These are phyloP conservation scores for Melocanna baccifera DNA, from an alignment of 176 grass and related monocot species.

Conservation along the genomic window DNA sequence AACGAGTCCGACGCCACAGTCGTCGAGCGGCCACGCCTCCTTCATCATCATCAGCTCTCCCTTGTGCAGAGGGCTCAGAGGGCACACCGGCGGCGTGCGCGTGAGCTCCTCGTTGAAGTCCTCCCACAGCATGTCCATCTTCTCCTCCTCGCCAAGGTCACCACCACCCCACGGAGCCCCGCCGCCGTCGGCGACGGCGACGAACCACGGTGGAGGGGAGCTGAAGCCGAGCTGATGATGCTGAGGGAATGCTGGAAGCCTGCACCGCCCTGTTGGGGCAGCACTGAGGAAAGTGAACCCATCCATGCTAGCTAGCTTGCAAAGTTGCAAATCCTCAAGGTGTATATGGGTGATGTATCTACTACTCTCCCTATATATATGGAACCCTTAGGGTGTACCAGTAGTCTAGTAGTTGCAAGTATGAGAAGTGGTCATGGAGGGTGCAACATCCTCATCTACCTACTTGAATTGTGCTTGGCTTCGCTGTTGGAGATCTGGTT, in stretches of 20 bases:
- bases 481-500: conserved; percentile 5
- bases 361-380: background rate
- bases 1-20: background rate
- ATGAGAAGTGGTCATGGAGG: conserved; percentile 38
- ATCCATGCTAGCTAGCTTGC: conserved; percentile 45
- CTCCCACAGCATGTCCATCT: conserved; percentile 99
- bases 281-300: conserved; percentile 71
- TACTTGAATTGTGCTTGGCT: conserved; percentile 24
- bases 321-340: background rate
- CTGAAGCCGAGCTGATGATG: conserved; percentile 4
- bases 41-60: conserved; percentile 20
- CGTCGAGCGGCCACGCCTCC: conserved; percentile 18
- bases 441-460: conserved; percentile 40
- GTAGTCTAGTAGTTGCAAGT: background rate
- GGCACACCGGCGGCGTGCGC: conserved; percentile 43
- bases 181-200: background rate
- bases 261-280: conserved; percentile 17
- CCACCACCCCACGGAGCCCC: background rate
- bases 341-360: conserved; percentile 13
- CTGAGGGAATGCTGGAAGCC: conserved; percentile 11
- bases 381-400: background rate
- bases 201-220: conserved; percentile 29
- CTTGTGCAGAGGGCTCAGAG: conserved; percentile 41
- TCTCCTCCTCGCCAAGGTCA: conserved; percentile 43
- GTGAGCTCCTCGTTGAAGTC: conserved; percentile 88